A percentile compares a stretch with the other conserved stretches of the same genome.
These are phyloP conservation scores for Phytophthora macrochlamydospora DNA, from an alignment of 352 stramenopile species.

Conservation along the genomic window DNA sequence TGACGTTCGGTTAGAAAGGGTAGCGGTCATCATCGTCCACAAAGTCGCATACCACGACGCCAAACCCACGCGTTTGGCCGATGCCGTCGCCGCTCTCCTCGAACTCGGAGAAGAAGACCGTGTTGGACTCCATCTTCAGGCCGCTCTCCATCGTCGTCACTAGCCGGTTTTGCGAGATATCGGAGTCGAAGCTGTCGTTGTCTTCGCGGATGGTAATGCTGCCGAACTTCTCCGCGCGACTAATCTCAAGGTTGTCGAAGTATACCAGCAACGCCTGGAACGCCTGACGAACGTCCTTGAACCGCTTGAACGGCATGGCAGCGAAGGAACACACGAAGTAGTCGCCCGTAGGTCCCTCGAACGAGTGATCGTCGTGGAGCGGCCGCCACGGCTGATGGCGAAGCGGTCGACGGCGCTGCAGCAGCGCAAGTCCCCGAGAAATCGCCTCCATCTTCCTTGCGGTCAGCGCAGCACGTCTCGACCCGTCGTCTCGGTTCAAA, in stretches of 20 bases:
- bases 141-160: conserved; percentile 23
- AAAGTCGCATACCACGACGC: conserved; percentile 27
- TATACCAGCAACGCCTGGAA: conserved; percentile 37
- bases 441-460: conserved; percentile 40
- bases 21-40: conserved; percentile 32
- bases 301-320: conserved; percentile 42
- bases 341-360: conserved; percentile 36
- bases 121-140: conserved; percentile 39
- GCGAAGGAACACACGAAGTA: conserved; percentile 24
- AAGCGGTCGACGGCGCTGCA: conserved; percentile 40
- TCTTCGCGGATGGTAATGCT: conserved; percentile 45
- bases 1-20: conserved; percentile 17
- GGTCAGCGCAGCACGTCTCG: conserved; percentile 29
- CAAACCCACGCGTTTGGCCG: conserved; percentile 18
- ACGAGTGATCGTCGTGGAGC: conserved; percentile 22
- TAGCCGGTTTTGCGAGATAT: conserved; percentile 43
- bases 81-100: conserved; percentile 5
- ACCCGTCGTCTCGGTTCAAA: conserved; percentile 27
- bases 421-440: conserved; percentile 30
- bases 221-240: conserved; percentile 38
- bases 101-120: conserved; percentile 32
- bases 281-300: conserved; percentile 28
- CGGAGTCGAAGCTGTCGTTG: conserved; percentile 26
- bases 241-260: conserved; percentile 45
- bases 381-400: conserved; percentile 31